These are phyloP conservation scores for Aspergillus olivimuriae DNA, from an alignment of 495 filamentous ascomycete genomes.

Conservation along the genomic window DNA sequence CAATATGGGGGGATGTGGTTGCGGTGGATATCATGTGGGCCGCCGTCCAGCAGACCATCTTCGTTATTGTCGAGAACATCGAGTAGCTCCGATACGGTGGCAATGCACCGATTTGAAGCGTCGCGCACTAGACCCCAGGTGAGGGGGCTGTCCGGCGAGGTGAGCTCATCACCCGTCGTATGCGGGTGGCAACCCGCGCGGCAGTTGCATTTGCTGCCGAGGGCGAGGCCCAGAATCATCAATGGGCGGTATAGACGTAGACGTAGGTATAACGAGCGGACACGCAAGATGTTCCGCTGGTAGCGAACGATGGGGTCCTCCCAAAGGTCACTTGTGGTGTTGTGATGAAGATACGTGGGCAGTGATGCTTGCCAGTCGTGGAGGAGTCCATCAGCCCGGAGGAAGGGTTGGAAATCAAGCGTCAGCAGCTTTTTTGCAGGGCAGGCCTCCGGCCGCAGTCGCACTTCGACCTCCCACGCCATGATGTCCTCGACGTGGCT, in stretches of 20 bases:
- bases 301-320: not conserved
- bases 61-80: constrained; percentile 3
- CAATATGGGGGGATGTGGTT: constrained; percentile 6
- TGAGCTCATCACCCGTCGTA: not conserved
- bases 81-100: constrained; percentile 6
- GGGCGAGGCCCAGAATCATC: not conserved
- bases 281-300: not conserved
- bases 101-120: constrained; percentile 9
- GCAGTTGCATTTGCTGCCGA: not conserved
- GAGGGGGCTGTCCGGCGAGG: not conserved
- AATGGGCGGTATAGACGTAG: not conserved
- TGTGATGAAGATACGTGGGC: not conserved
- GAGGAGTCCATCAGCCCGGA: not conserved
- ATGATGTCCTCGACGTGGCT: not conserved
- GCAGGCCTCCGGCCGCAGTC: not conserved
- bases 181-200: not conserved
- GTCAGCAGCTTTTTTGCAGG: not conserved
- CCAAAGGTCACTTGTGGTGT: not conserved
- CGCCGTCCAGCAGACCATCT: constrained; percentile 1
- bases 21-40: not conserved
- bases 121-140: not conserved
- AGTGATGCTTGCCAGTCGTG: not conserved
- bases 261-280: not conserved
- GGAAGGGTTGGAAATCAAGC: not conserved
- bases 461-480: not conserved